Conservation (phyloP, 2,329 filamentous ascomycete genomes). For the Tolypocladium pustulatum region DNA sequence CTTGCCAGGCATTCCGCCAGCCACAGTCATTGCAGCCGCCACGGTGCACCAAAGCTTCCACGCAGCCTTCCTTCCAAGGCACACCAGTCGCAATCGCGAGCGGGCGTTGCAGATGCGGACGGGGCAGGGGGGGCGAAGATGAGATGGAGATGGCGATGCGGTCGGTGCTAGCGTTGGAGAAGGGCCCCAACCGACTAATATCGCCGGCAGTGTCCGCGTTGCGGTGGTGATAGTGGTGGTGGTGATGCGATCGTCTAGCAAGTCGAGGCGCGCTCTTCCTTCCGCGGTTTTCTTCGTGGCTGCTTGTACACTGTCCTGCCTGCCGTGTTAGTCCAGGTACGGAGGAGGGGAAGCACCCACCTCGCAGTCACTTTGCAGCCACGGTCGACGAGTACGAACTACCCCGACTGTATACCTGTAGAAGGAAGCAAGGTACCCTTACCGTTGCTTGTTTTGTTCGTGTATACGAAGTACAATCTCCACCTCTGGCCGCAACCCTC, state of each 20-base stretch:
- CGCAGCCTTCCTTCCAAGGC: background rate
- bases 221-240: background rate
- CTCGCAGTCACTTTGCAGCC: background rate
- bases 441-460: too few relatives aligned
- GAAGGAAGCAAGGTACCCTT: too few relatives aligned
- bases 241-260: background rate
- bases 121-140: background rate
- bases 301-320: background rate
- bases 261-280: background rate
- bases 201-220: background rate
- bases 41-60: background rate
- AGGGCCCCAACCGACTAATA: background rate
- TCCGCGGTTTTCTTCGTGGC: background rate
- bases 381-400: background rate
- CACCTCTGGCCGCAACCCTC: background rate
- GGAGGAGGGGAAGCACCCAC: background rate
- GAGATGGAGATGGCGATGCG: background rate
- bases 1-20: background rate
- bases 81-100: background rate
- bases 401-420: too few relatives aligned
- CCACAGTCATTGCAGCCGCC: background rate
- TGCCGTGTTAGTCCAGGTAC: background rate
- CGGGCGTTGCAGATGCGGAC: background rate
- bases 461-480: background rate
- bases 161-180: background rate